Evolutionary conservation across 2,329 filamentous ascomycete genomes (phyloP).

Genomic region (Diaporthe vaccinii): DNA sequence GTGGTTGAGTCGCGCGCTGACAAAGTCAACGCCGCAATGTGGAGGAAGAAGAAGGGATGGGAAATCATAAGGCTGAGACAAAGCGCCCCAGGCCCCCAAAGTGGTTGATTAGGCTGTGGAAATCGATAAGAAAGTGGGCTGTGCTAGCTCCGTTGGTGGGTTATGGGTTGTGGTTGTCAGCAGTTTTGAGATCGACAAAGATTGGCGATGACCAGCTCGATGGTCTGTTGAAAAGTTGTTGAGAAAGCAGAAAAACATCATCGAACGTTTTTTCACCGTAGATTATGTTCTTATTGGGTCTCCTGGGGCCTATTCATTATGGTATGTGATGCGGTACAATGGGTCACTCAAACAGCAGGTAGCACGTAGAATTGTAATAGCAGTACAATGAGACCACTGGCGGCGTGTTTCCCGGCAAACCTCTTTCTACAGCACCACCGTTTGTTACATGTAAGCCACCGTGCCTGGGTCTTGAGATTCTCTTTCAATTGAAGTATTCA

Average conservation of each 20-base stretch:
- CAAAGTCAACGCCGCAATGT: conserved; percentile 32
- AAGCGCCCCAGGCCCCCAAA: conserved; percentile 30
- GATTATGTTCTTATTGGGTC: not conserved
- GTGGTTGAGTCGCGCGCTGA: conserved; percentile 24
- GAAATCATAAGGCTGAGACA: conserved; percentile 37
- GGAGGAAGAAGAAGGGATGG: conserved; percentile 13
- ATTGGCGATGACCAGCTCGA: not conserved
- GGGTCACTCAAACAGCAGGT: not conserved
- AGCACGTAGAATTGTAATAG: not conserved
- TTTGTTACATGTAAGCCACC: not conserved
- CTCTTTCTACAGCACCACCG: not conserved
- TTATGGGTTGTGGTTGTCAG: not conserved
- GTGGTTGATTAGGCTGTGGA: conserved; percentile 26
- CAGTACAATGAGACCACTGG: not conserved
- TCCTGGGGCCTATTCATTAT: not conserved
- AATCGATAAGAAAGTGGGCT: conserved; percentile 22
- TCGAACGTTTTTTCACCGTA: not conserved
- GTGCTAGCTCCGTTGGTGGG: conserved; percentile 21
- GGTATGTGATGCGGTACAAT: not conserved
- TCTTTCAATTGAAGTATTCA: not conserved
- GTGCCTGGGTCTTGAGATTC: not conserved
- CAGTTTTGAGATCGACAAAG: conserved; percentile 17
- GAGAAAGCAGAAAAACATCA: not conserved
- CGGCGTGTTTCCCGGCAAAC: too few relatives aligned
- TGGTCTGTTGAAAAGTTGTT: not conserved